A percentile compares a stretch with the other conserved stretches of the same genome.
These are phyloP conservation scores for Hymenoscyphus scutula DNA, from an alignment of 2,329 filamentous ascomycete species.

Conservation along the genomic window DNA sequence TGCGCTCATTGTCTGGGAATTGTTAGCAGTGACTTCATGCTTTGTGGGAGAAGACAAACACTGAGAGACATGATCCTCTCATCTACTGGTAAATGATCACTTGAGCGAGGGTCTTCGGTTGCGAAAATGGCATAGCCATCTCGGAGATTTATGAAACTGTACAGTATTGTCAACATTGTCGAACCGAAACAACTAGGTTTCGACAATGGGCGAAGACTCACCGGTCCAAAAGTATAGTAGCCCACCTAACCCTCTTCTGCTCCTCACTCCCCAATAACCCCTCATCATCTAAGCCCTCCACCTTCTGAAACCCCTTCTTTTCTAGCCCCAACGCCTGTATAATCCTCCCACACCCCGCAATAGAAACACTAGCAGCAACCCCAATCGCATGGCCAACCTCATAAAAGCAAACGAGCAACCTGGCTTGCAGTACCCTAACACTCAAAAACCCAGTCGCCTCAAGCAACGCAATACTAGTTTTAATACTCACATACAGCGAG, in stretches of 20 bases:
- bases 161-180: no score
- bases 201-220: no score
- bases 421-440: constrained; percentile 10
- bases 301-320: constrained; percentile 9
- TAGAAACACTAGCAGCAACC: constrained; percentile 6
- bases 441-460: constrained; percentile 11
- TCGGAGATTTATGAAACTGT: constrained; percentile 10
- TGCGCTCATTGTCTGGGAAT: background rate
- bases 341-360: constrained; percentile 12
- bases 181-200: no score
- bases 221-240: constrained; percentile 14
- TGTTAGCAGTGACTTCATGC: background rate
- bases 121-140: constrained; percentile 10
- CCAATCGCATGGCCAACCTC: constrained; percentile 18
- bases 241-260: constrained; percentile 19
- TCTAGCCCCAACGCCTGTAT: constrained; percentile 8
- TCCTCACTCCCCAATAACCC: constrained; percentile 4
- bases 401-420: constrained; percentile 16
- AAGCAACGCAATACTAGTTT: constrained; percentile 13
- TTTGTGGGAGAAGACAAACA: background rate
- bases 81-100: constrained; percentile 13
- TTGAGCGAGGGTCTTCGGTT: constrained; percentile 12
- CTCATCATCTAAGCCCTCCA: background rate
- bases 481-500: constrained; percentile 12
- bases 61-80: constrained; percentile 5